Evolutionary conservation across 352 stramenopile genomes (phyloP).

Genomic region (Globisporangium barbulae): DNA sequence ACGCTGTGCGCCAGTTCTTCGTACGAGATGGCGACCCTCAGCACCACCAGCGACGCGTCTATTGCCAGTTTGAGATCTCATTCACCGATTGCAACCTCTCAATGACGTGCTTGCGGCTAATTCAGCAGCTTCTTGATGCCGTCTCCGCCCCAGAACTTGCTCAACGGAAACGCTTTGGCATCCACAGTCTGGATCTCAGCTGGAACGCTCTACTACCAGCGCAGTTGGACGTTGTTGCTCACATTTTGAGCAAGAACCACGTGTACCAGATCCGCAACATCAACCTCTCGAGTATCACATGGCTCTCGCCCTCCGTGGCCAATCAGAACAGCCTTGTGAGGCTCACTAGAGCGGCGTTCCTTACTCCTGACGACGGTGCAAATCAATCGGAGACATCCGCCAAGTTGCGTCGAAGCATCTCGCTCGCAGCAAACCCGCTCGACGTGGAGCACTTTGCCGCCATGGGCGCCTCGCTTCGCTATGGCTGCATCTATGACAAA

Average conservation of each 20-base stretch:
- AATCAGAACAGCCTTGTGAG: neutral
- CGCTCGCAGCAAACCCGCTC: neutral
- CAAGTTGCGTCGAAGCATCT: neutral
- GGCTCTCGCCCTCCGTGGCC: neutral
- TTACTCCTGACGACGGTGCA: neutral
- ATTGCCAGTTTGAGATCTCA: neutral
- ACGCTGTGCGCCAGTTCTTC: neutral
- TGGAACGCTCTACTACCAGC: neutral
- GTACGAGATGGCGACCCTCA: neutral
- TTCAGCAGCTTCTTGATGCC: neutral
- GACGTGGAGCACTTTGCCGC: neutral
- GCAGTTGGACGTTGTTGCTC: neutral
- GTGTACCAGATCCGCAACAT: neutral
- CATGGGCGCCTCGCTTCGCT: neutral
- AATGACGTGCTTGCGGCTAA: neutral
- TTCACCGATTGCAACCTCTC: neutral
- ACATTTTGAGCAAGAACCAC: slow-evolving; percentile 6
- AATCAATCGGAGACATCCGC: neutral
- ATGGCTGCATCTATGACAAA: neutral
- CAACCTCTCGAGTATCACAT: neutral
- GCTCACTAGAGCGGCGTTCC: neutral
- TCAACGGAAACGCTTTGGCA: neutral
- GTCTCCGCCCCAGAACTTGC: neutral
- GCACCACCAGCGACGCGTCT: neutral
- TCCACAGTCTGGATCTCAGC: neutral